phyloP scores from a whole-genome alignment of 768 basidiomycete species.

The Mycena capillaripes region DNA sequence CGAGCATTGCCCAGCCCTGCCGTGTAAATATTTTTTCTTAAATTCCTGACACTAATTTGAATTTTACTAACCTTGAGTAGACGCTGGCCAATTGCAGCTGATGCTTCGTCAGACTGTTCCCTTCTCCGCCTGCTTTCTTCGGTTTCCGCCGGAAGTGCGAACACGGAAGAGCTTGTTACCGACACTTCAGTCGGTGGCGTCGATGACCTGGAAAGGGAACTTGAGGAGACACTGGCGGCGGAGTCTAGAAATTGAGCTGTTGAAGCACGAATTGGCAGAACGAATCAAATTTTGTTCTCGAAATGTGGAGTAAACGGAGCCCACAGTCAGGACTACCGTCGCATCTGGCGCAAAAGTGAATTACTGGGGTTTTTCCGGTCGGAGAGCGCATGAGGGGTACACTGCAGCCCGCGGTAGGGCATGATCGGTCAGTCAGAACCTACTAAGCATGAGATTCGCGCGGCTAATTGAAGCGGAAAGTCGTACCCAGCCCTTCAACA shows the following conservation, averaged over 20 bases:
- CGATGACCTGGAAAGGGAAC: conserved; percentile 71
- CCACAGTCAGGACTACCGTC: conserved; percentile 55
- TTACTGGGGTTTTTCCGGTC: conserved; percentile 55
- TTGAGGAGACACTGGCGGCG: conserved; percentile 60
- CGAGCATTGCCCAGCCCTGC: conserved; percentile 89
- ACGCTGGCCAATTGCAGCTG: conserved; percentile 82
- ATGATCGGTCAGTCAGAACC: conserved; percentile 77
- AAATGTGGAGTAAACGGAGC: conserved; percentile 34
- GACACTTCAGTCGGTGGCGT: conserved; percentile 87
- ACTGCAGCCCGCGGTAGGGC: conserved; percentile 67
- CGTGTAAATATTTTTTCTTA: not conserved
- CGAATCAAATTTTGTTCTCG: not conserved
- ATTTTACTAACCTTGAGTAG: conserved; percentile 63
- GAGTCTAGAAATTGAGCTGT: conserved; percentile 41
- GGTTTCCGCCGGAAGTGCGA: conserved; percentile 75
- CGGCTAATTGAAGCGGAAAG: not conserved
- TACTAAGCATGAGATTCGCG: conserved; percentile 41
- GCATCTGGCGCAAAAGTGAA: conserved; percentile 77
- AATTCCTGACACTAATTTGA: not conserved
- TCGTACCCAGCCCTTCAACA: conserved; percentile 83
- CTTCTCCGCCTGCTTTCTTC: conserved; percentile 77
- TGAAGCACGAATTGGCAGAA: conserved; percentile 21
- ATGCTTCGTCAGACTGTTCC: conserved; percentile 86
- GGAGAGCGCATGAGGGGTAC: conserved; percentile 87
- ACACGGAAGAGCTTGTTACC: conserved; percentile 71